Percentiles rank a stretch among this genome's conserved stretches.
phyloP scores from a whole-genome alignment of 257 asterid species.

The Catharanthus roseus region DNA sequence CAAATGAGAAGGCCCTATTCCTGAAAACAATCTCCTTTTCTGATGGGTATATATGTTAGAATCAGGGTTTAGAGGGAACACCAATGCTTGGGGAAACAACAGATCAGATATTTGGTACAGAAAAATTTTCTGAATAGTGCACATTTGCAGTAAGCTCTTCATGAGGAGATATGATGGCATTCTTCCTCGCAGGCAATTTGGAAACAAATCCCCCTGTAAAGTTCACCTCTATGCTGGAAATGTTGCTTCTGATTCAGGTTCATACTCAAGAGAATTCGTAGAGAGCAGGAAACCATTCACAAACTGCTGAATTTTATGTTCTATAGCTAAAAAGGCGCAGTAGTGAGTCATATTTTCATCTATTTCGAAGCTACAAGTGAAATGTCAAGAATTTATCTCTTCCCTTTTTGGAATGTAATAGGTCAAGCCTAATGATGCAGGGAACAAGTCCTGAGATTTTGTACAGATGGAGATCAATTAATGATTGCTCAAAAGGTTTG shows the following conservation, averaged over 20 bases:
- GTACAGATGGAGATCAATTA: neutral
- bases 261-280: neutral
- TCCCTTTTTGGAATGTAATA: too few species aligned
- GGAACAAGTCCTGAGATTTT: neutral
- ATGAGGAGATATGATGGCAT: neutral
- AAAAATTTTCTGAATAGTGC: neutral
- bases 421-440: neutral
- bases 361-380: neutral
- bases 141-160: neutral
- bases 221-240: neutral
- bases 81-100: neutral
- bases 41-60: neutral
- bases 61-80: neutral
- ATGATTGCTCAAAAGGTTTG: neutral
- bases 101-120: neutral
- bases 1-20: neutral
- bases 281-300: neutral
- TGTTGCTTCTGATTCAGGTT: neutral
- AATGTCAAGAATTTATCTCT: neutral
- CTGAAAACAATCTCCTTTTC: neutral
- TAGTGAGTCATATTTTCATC: neutral
- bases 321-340: neutral
- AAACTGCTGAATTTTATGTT: neutral
- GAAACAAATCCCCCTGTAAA: neutral
- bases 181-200: neutral